A percentile compares a stretch with the other conserved stretches of the same genome.
Conservation (phyloP, 73 alveolate genomes). For the Loxodes magnus region DNA sequence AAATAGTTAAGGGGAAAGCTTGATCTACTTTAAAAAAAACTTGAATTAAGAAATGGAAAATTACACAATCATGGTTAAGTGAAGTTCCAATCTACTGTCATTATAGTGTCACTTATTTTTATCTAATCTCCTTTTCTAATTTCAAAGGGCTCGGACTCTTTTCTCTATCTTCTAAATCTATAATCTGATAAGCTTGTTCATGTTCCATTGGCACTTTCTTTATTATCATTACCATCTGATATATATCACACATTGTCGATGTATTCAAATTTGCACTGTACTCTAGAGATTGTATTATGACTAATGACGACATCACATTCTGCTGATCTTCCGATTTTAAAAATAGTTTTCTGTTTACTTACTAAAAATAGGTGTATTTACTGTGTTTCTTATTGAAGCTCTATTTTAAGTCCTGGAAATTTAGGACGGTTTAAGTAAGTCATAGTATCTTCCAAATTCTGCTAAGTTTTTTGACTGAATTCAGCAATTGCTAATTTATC, state of each 20-base stretch:
- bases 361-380: no score
- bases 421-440: no score
- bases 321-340: conserved; percentile 3
- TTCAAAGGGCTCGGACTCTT: conserved; percentile 8
- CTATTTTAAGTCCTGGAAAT: no score
- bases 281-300: conserved; percentile 9
- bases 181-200: background rate
- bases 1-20: no score
- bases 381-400: no score
- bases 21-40: no score
- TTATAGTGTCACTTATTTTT: background rate
- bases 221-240: conserved; percentile 3
- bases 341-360: background rate
- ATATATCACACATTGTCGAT: background rate
- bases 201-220: conserved; percentile 1
- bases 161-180: background rate
- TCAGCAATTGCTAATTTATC: no score
- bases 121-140: background rate
- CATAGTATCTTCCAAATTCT: no score
- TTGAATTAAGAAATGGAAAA: no score
- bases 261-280: background rate
- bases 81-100: conserved; percentile 5
- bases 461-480: no score
- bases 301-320: conserved; percentile 1
- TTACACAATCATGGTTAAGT: no score